Evolutionary conservation across 2,329 filamentous ascomycete genomes (phyloP).

Genomic region (Knoxdaviesia capensis): DNA sequence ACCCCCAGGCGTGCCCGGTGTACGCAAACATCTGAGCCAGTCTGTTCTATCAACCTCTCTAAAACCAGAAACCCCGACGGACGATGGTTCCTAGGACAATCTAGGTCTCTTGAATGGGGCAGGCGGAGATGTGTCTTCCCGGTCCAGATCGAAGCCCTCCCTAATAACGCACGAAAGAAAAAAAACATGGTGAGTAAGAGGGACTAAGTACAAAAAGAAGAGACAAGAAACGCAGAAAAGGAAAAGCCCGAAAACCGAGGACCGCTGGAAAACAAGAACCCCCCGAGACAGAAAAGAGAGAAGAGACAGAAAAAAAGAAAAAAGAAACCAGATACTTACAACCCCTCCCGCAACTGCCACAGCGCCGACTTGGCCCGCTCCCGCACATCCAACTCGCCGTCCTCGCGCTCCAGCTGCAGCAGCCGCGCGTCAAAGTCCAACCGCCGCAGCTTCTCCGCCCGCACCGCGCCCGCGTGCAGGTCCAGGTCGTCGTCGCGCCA

Average conservation of each 20-base stretch:
- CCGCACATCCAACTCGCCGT: constrained; percentile 61
- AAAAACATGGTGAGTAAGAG: not conserved
- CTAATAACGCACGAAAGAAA: not conserved
- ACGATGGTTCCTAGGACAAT: too few species aligned
- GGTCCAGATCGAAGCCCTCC: too few species aligned
- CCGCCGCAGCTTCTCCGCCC: constrained; percentile 47
- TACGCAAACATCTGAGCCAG: too few species aligned
- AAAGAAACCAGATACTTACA: not conserved
- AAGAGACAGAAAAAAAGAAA: not conserved
- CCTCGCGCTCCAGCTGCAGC: constrained; percentile 37
- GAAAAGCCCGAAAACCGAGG: not conserved
- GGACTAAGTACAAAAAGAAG: not conserved
- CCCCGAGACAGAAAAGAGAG: not conserved
- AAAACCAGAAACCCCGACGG: too few species aligned
- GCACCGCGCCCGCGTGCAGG: constrained; percentile 41
- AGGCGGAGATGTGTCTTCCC: too few species aligned
- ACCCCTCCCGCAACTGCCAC: constrained; percentile 41
- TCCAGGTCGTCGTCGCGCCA: constrained; percentile 50
- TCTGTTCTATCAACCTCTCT: too few species aligned
- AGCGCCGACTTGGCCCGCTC: constrained; percentile 68
- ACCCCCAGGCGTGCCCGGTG: too few species aligned
- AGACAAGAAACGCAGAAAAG: not conserved
- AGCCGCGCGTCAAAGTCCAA: constrained; percentile 53
- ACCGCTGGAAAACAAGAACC: not conserved
- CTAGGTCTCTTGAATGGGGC: too few species aligned